Conservation (phyloP, 139 green algal species). For the Edaphochlamys debaryana region DNA sequence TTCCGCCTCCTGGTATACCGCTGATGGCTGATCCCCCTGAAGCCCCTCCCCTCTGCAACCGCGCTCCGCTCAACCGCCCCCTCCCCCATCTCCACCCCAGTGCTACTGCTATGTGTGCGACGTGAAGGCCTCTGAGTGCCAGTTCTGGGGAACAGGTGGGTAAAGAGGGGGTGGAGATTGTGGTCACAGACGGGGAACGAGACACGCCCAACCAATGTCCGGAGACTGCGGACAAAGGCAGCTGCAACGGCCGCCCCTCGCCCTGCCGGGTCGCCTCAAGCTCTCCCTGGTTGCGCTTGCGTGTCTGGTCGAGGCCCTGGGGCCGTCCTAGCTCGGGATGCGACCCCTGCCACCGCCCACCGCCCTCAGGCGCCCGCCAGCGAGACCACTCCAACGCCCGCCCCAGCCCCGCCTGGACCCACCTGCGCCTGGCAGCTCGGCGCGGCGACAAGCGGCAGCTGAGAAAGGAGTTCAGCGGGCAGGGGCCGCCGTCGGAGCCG, state of each 20-base stretch:
- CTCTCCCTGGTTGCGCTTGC: not conserved
- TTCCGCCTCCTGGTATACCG: too few relatives aligned
- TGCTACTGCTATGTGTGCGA: conserved; percentile 43
- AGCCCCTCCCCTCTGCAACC: not conserved
- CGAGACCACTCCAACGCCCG: not conserved
- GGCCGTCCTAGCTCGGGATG: not conserved
- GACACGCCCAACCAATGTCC: not conserved
- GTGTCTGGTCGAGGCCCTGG: not conserved
- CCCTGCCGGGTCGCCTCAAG: not conserved
- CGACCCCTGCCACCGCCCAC: not conserved
- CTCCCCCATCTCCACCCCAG: not conserved
- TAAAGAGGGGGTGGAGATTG: not conserved
- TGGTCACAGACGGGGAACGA: not conserved
- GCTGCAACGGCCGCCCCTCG: too few relatives aligned
- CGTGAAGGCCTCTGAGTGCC: conserved; percentile 16
- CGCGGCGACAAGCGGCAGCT: too few relatives aligned
- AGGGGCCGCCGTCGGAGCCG: not conserved
- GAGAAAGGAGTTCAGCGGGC: too few relatives aligned
- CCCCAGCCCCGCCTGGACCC: not conserved
- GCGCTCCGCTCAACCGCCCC: not conserved
- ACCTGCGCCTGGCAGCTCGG: not conserved
- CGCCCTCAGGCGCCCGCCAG: not conserved
- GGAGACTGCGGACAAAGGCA: too few relatives aligned
- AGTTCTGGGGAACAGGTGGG: conserved; percentile 36
- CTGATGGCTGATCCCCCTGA: too few relatives aligned